Evolutionary conservation across 139 green algal genomes (phyloP).

Genomic region (Mesotaenium endlicherianum): DNA sequence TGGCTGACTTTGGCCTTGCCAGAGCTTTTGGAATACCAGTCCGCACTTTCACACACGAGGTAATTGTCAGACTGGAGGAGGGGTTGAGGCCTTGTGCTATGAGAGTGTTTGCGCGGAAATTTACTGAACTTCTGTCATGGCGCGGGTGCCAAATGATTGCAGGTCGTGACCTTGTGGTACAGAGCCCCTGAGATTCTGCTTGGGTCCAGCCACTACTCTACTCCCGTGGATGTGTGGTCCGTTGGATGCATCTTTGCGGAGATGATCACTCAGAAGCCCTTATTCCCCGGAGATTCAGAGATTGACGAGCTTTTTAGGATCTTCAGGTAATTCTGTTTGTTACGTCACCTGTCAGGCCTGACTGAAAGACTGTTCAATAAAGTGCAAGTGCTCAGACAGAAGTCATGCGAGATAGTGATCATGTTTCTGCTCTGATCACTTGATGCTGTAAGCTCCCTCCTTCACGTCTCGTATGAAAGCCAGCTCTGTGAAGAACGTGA

Average conservation of each 20-base stretch:
- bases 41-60: conserved; percentile 74
- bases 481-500: too few species aligned
- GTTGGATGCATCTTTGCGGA: conserved; percentile 98
- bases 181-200: conserved; percentile 94
- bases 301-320: conserved; percentile 66
- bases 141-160: neutral
- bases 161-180: conserved; percentile 95
- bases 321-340: conserved; percentile 58
- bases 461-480: too few species aligned
- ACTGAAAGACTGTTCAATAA: too few species aligned
- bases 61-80: conserved; percentile 1
- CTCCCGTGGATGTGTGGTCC: conserved; percentile 93
- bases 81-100: neutral
- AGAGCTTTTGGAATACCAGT: conserved; percentile 94
- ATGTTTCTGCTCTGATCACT: too few species aligned
- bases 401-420: too few species aligned
- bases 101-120: neutral
- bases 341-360: too few species aligned
- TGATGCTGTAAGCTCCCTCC: too few species aligned
- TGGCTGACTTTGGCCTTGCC: conserved; percentile 97
- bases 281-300: conserved; percentile 82
- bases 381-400: too few species aligned
- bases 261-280: conserved; percentile 77
- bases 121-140: neutral
- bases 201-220: conserved; percentile 87